phyloP scores from a whole-genome alignment of 2,329 filamentous ascomycete species.

The Xylaria sp. region DNA sequence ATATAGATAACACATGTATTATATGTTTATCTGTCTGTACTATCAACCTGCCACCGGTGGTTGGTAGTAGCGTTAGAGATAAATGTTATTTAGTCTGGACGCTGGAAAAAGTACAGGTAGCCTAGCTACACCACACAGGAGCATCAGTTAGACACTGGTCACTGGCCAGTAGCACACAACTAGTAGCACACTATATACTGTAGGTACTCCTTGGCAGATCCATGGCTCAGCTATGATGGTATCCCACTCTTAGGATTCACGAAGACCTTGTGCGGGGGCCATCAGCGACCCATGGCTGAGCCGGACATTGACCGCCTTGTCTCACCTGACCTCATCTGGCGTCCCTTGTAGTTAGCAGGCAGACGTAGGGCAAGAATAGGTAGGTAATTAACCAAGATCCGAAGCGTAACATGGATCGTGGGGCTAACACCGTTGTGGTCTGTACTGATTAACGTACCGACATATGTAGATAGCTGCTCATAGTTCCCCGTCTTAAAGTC shows the following conservation, averaged over 20 bases:
- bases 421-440: too few species aligned
- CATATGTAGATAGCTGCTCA: too few species aligned
- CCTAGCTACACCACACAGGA: background rate
- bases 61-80: background rate
- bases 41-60: background rate
- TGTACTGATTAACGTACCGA: conserved; percentile 1
- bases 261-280: conserved; percentile 18
- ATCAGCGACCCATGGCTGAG: background rate
- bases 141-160: background rate
- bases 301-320: conserved; percentile 31
- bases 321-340: conserved; percentile 26
- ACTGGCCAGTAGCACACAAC: background rate
- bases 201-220: background rate
- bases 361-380: background rate
- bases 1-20: background rate
- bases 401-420: background rate
- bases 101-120: background rate
- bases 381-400: too few species aligned
- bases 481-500: background rate
- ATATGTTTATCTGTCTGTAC: background rate
- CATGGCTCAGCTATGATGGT: conserved; percentile 13
- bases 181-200: background rate
- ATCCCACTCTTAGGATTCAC: conserved; percentile 33
- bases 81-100: background rate
- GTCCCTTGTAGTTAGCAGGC: background rate